phyloP scores from a whole-genome alignment of 2,329 filamentous ascomycete genomes.

The Claviceps sp. region DNA sequence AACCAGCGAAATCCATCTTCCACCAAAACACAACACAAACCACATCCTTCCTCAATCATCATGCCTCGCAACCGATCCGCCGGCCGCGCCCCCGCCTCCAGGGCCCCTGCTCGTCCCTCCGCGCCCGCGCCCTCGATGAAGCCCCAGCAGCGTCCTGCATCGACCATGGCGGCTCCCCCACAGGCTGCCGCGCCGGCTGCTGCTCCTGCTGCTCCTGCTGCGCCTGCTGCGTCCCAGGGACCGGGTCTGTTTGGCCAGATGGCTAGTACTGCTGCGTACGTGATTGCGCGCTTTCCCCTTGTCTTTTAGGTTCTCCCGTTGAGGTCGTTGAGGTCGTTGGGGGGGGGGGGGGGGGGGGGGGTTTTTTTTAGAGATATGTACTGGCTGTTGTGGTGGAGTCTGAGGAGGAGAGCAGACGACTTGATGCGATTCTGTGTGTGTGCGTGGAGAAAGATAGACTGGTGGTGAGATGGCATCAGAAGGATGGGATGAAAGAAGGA shows the following conservation, averaged over 20 bases:
- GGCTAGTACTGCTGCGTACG: slow-evolving; percentile 95
- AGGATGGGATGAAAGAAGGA: not conserved
- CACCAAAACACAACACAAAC: slow-evolving; percentile 6
- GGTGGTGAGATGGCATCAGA: not conserved
- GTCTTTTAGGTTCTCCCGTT: too few relatives aligned
- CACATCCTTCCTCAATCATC: slow-evolving; percentile 14
- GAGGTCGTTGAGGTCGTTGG: too few relatives aligned
- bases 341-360: too few relatives aligned
- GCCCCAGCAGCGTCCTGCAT: slow-evolving; percentile 55
- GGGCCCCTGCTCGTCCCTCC: slow-evolving; percentile 47
- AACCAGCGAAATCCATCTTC: too few relatives aligned
- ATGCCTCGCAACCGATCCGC: slow-evolving; percentile 72
- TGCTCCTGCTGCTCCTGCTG: slow-evolving; percentile 4
- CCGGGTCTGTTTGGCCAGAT: slow-evolving; percentile 91
- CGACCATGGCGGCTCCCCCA: slow-evolving; percentile 49
- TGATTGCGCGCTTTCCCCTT: slow-evolving; percentile 13
- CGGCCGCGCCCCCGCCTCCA: slow-evolving; percentile 33
- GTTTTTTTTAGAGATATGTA: too few relatives aligned
- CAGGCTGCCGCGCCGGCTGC: slow-evolving; percentile 18
- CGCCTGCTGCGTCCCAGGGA: slow-evolving; percentile 45
- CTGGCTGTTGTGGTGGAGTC: too few relatives aligned
- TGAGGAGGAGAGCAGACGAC: too few relatives aligned
- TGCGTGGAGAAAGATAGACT: too few relatives aligned
- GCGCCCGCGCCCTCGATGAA: slow-evolving; percentile 32
- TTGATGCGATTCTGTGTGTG: too few relatives aligned